Conservation (phyloP, 768 basidiomycete genomes). For the Artomyces pyxidatus region DNA sequence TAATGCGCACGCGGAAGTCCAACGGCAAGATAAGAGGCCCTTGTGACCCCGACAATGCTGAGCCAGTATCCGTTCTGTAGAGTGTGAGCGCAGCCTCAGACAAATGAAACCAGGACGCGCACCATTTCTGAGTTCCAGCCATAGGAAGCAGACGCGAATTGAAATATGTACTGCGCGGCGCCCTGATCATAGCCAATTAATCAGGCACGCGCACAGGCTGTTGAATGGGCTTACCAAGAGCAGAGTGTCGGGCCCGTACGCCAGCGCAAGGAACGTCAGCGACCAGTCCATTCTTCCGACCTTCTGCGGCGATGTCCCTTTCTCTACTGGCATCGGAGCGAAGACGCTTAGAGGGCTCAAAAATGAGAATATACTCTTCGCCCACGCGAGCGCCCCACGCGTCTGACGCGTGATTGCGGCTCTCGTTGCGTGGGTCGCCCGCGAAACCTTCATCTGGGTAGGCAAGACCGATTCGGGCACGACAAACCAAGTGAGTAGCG, state of each 20-base stretch:
- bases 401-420: not conserved
- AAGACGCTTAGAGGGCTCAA: not conserved
- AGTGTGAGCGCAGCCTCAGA: not conserved
- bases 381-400: not conserved
- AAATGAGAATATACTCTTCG: not conserved
- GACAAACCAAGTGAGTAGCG: not conserved
- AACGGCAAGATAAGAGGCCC: not conserved
- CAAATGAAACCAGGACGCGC: not conserved
- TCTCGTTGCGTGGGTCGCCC: not conserved
- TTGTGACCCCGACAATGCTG: not conserved
- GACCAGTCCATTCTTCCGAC: not conserved
- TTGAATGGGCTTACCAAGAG: not conserved
- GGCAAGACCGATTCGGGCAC: slow-evolving; percentile 4
- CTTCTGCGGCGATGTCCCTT: not conserved
- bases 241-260: not conserved
- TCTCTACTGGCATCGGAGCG: not conserved
- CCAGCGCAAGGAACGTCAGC: not conserved
- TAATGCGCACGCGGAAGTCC: not conserved
- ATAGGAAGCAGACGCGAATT: not conserved
- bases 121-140: slow-evolving; percentile 3
- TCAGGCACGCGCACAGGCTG: not conserved
- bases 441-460: slow-evolving; percentile 1
- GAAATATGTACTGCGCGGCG: not conserved
- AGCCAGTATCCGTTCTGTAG: slow-evolving; percentile 4
- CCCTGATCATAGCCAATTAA: not conserved